Evolutionary conservation across 2,329 filamentous ascomycete genomes (phyloP), one percentile per base, ranked within the genome.

Genomic region (Ascochyta viciae-villosae): DNA sequence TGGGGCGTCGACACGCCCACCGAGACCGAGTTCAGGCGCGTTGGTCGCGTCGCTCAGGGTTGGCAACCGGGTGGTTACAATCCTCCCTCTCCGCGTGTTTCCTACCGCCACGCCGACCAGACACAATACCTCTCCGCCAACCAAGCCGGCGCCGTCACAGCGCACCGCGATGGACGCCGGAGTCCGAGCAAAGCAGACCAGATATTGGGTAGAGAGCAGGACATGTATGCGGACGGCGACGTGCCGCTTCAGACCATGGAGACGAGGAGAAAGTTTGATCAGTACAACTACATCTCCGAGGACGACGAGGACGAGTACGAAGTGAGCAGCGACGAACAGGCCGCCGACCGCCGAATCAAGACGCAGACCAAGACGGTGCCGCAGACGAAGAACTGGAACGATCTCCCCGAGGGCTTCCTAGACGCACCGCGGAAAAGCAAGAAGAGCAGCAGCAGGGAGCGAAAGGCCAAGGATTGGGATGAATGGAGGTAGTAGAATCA

Each of bases 1-100:
- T 91, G 89, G 88, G 88, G 88, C 31, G 57, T 75, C 34, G 74
- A 76, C 60, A 74, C 72, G 39, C 73, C 73, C 42, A 76, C 72
- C 47, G 73, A 76, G 63, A 60, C 67, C 50, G 73, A 75, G 16
- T 74, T 75, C 49, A 70, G 67, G 55, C 65, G 71, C 16, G 64
- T 61, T 31, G 66, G 64, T 35, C 62, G 68, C 26, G 60, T 61
- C 1, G 61, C 69, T 10, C 65, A 71, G 3, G 69, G 69, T 46
- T 74, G 71, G 71, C 70, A 70, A 46, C 60, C 63, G 10, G 67
- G 68, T 41, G 65, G 62, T 41, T 59, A 66, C 49, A 66, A 59
- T 24, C 69, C 67, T 7, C 65, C 71, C 5, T 61, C 64, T 1
- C 66, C 71, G 16, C 60, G 71, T 51, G 59, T 67, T 5, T 67